Evolutionary conservation across 768 basidiomycete species (phyloP).

Genomic region (Rhizopogon sp.): DNA sequence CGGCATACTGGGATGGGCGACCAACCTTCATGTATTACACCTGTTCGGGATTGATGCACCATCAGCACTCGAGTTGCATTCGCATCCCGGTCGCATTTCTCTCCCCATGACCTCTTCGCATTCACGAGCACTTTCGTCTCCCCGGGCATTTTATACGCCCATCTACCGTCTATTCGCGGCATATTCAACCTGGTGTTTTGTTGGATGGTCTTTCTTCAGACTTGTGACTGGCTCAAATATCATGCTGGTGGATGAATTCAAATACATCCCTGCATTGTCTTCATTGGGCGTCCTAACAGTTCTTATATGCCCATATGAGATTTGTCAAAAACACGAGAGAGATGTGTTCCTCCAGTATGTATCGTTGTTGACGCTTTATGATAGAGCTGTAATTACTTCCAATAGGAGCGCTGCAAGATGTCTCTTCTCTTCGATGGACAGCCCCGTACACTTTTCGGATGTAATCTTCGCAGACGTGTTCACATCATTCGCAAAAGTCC

Average conservation of each 20-base stretch:
- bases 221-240: slow-evolving; percentile 52
- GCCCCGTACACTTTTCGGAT: slow-evolving; percentile 81
- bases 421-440: slow-evolving; percentile 53
- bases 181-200: slow-evolving; percentile 57
- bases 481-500: slow-evolving; percentile 94
- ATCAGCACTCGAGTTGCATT: slow-evolving; percentile 61
- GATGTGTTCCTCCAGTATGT: slow-evolving; percentile 70
- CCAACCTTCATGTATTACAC: slow-evolving; percentile 84
- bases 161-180: slow-evolving; percentile 63
- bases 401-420: slow-evolving; percentile 72
- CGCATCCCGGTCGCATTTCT: slow-evolving; percentile 5
- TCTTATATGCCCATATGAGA: slow-evolving; percentile 63
- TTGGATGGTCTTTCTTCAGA: slow-evolving; percentile 68
- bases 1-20: slow-evolving; percentile 87
- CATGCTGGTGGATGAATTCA: slow-evolving; percentile 64
- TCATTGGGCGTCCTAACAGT: slow-evolving; percentile 50
- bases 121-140: slow-evolving; percentile 18
- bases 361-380: not conserved
- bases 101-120: slow-evolving; percentile 18
- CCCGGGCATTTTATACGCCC: slow-evolving; percentile 44
- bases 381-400: not conserved
- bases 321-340: slow-evolving; percentile 66
- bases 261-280: slow-evolving; percentile 70
- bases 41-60: slow-evolving; percentile 69
- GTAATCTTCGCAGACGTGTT: slow-evolving; percentile 93